Conservation (phyloP, 1,284 basidiomycete genomes). For the Ganoderma lingzhi region DNA sequence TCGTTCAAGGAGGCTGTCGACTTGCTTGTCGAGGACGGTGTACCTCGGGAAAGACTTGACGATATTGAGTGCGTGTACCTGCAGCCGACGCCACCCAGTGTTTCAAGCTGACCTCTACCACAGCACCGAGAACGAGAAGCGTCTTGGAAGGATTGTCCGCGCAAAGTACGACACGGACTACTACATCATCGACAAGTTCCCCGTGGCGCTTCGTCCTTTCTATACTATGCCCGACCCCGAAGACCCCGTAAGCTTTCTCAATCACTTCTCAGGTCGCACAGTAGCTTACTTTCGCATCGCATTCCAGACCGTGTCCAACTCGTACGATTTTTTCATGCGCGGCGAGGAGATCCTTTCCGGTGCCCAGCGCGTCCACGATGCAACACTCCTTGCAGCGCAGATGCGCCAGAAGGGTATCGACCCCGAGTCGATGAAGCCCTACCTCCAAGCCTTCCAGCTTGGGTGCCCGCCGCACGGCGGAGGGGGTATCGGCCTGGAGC, state of each 20-base stretch:
- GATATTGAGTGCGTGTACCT: constrained; percentile 80
- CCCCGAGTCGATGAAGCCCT: constrained; percentile 88
- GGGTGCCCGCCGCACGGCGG: constrained; percentile 93
- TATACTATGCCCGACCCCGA: constrained; percentile 97
- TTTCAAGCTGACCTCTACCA: constrained; percentile 13
- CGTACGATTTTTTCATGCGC: constrained; percentile 99
- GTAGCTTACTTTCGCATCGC: constrained; percentile 18
- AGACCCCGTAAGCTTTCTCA: constrained; percentile 65
- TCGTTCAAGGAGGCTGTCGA: constrained; percentile 91
- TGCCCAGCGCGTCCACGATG: constrained; percentile 96
- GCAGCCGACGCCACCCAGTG: not conserved
- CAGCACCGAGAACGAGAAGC: constrained; percentile 93
- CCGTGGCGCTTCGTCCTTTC: constrained; percentile 92
- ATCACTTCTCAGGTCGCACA: constrained; percentile 38
- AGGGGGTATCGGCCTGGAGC: constrained; percentile 90
- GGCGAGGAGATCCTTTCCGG: constrained; percentile 98
- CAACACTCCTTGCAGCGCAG: constrained; percentile 81
- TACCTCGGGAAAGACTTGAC: constrained; percentile 76
- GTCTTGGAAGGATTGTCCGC: constrained; percentile 89
- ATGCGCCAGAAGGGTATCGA: constrained; percentile 88
- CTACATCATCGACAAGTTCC: constrained; percentile 98
- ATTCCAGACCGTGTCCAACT: constrained; percentile 87
- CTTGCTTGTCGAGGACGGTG: constrained; percentile 86
- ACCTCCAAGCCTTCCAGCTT: constrained; percentile 94
- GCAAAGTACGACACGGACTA: constrained; percentile 97